Evolutionary conservation across 2,329 filamentous ascomycete species (phyloP), one percentile per base, ranked within the genome.

Genomic region (Sclerotinia borealis): DNA sequence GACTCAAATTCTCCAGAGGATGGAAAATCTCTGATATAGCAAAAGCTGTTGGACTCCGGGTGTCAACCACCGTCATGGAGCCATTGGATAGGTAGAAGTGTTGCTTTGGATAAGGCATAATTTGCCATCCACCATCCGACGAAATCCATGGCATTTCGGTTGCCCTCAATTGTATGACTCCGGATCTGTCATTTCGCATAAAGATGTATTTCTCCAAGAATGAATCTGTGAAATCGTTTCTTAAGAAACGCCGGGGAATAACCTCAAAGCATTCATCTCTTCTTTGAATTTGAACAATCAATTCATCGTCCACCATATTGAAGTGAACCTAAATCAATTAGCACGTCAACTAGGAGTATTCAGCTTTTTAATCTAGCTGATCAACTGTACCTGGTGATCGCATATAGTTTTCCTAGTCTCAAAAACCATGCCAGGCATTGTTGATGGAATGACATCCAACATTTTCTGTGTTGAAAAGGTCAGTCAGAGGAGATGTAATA

Each of bases 361-460:
- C 15, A 31, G 29, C 7, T 31, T 9, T 45, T 29, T 43, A 19
- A 22, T 56, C 6, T 43, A 72, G 51, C 0, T 34, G n/a, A 41
- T 54, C 29, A 6, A 27, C 5, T 22, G 56, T 65, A 75, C 72
- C 64, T 71, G 66, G 59, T 73, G 66, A 6, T 69, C 73, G 36
- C 63, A 61, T 52, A 75, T 67, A 5, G 61, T 37, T 34, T 67
- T 67, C 15, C 68, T 67, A 4, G 74, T 73, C 64, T 73, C 68
- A 66, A 75, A 77, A n/a, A 67, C 60, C 76, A 79, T 77, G 5
- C 72, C 75, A 9, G 19, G 31, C 66, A 75, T 70, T 37, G 69
- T 69, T 3, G 76, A 75, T 25, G 76, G 72, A 22, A 75, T 63
- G 4, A 66, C 59, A 34, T 56, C 47, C 39, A 66, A 39, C 2